Base-by-base conservation (phyloP, 2,329 filamentous ascomycete genomes). In the Aspergillus ustus region DNA sequence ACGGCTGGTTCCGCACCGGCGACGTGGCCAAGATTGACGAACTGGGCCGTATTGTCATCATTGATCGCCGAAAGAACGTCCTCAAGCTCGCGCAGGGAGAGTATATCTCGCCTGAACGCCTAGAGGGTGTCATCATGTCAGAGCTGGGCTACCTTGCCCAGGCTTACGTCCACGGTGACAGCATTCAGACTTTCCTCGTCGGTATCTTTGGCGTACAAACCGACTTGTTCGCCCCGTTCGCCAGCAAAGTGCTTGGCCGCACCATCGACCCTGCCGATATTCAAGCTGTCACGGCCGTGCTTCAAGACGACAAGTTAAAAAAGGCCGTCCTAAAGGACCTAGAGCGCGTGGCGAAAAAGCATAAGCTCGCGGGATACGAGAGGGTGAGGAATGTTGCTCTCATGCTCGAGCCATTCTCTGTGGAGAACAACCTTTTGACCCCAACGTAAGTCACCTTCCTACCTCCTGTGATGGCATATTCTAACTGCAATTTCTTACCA, bases 21-120 rank as follows among this genome's bases (percentile, higher is more conserved):
- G 95, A 99, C 72, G 94, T 99, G 67, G 92, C 88, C 72, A 86
- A 89, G 66, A 84, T 99, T 25, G 95, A 99, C 77, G 88, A 88
- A 68, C 78, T 91, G 73, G 95, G 95, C 64, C 91, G 93, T 63
- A 90, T 98, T 83, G 89, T 87, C 78, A 96, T 99, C 78, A 90
- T 99, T 71, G 95, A 99, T 78, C 93, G 95, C 71, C 90, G 93
- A 80, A 99, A 99, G 90, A 98, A 98, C 79, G 92, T 99, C n/a
- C 87, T 99, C 74, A 99, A 99, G 85, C 87, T 99, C 59, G 89
- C 94, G 0, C 95, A 99, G 79, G 95, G 95, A 76, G 95, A 99
- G 81, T 99, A 99, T 80, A 92, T 99, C 72, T 97, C 93, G 1
- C 95, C 95, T 15, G 95, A 99, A 81, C 91, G 93, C 60, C 92